Evolutionary conservation across 768 basidiomycete species (phyloP), one percentile per base, ranked within the genome.

Genomic region (Boletus reticuloceps): DNA sequence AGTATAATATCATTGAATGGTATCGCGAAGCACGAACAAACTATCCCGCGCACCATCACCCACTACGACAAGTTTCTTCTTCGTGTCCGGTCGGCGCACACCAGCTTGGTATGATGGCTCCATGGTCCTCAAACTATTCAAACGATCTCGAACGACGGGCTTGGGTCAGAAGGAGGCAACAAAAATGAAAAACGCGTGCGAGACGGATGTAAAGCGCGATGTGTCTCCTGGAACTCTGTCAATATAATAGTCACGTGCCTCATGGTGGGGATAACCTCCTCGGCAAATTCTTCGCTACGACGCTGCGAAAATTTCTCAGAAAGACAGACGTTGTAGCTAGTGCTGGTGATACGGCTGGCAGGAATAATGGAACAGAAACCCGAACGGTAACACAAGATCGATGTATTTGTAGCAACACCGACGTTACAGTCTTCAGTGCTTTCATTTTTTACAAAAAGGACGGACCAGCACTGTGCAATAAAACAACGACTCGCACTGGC

Each of bases 41-140:
- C 53, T 59, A 53, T 59, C 58, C 61, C 74, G 72, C 80, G 77
- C 72, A 87, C 91, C 91, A 70, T 93, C 91, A 56, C 89, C 90
- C 36, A 92, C 90, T 43, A 94, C 91, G 49, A 94, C 91, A 40
- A 94, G 81, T 70, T 94, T 94, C 65, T 84, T 83, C 77, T 94
- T 94, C 57, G 88, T 66, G 67, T 93, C 91, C 54, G 91, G 91
- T 67, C 86, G 75, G 58, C 83, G 78, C 59, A 69, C 60, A 31
- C 56, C 56, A 47, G 59, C 55, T 49, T 69, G 67, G 10, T 61
- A 64, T 40, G 63, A 59, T 5, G 67, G 44, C 5, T 71, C 69
- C 69, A 71, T 71, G 27, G 25, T 47, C 11, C 32, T 56, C n/a
- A 27, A 51, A 32, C 14, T 41, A 37, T 27, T 54, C 47, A 29